Evolutionary conservation across 495 filamentous ascomycete species (phyloP), one percentile per base, ranked within the genome.

Genomic region (Penicillium turbatum): DNA sequence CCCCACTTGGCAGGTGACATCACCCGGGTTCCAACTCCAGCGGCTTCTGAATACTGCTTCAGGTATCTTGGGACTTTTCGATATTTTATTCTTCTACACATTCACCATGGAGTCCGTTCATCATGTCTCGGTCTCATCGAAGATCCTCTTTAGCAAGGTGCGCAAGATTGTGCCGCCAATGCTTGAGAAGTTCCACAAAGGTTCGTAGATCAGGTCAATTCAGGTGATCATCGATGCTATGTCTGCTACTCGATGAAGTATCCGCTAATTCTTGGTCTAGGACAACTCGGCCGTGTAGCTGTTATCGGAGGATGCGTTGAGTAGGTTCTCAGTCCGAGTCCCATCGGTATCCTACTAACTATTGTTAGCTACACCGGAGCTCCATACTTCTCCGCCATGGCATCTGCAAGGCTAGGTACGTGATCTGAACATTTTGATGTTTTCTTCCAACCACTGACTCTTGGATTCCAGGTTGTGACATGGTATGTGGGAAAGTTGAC

Each of bases 351-450:
- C 27, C 16, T 45, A 19, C 62, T 71, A 51, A 70, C 21, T 39
- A 26, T 24, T 9, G n/a, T 58, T 46, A 84, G 81, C 72, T 98
- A 97, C 66, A 95, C 93, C 9, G 93, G 93, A 32, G 93, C 93
- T 42, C 93, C 93, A 34, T 98, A 96, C 73, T 98, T 98, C 71
- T 96, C 92, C 26, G 92, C 93, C 40, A 96, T 96, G 82, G 93
- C 93, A 34, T 95, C 89, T 44, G 95, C 95, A 43, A 79, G 86
- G 64, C 72, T 98, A 65, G 82, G 83, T 73, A 72, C 51, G 53
- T 70, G 57, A 5, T 11, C 27, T 11, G 17, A 30, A 1, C 3
- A 10, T 2, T 21, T 39, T 7, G 17, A 26, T 19, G 24, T 15
- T 16, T 29, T n/a, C 4, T 17, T 4, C 1, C 19, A 31, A 19